phyloP scores from a whole-genome alignment of 208 protist species.

The Crithidia bombi region DNA sequence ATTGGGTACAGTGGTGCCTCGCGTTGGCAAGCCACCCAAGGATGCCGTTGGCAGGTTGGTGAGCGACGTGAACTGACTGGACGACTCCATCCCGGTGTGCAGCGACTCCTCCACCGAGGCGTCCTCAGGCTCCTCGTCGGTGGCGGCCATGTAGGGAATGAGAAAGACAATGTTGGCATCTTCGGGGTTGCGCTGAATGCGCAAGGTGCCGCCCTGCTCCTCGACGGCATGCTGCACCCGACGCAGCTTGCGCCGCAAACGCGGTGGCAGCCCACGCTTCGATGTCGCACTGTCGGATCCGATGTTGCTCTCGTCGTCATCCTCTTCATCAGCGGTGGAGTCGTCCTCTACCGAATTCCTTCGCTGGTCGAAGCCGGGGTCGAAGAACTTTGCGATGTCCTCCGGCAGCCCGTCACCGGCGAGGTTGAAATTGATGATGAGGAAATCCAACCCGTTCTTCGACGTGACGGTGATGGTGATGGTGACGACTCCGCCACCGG shows the following conservation, averaged over 20 bases:
- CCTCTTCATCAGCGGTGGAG: conserved; percentile 11
- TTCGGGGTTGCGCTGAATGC: conserved; percentile 39
- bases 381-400: conserved; percentile 49
- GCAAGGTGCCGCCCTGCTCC: conserved; percentile 81
- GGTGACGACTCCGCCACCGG: conserved; percentile 40
- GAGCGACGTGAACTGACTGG: conserved; percentile 15
- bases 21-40: background rate
- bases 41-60: background rate
- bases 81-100: conserved; percentile 13
- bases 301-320: conserved; percentile 22
- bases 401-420: conserved; percentile 56
- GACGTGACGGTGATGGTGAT: conserved; percentile 73
- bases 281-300: conserved; percentile 11
- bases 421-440: conserved; percentile 84
- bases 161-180: conserved; percentile 69
- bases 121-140: conserved; percentile 49
- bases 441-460: conserved; percentile 77
- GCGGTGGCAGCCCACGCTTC: conserved; percentile 13
- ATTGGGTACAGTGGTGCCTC: background rate
- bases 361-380: conserved; percentile 26
- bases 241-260: conserved; percentile 45
- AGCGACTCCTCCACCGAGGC: conserved; percentile 39
- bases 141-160: conserved; percentile 74
- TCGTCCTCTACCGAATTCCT: conserved; percentile 14
- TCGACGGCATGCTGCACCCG: conserved; percentile 68